Conservation (phyloP, 75 land plant species). For the Larix kaempferi region DNA sequence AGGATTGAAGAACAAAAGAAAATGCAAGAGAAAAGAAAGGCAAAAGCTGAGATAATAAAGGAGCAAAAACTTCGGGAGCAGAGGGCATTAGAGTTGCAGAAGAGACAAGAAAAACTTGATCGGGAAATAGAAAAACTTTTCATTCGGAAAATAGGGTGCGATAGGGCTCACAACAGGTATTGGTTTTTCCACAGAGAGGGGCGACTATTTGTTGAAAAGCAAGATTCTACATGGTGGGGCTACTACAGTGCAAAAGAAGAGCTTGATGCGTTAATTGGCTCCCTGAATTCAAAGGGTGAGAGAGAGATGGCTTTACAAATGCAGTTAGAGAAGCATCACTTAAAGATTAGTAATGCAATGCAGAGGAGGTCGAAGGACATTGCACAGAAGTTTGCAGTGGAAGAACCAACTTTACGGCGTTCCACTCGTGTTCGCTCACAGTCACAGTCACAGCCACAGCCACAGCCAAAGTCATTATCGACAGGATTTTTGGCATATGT, state of each 20-base stretch:
- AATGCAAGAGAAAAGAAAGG: constrained; percentile 25
- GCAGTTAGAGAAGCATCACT: constrained; percentile 60
- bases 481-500: constrained; percentile 67
- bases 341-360: constrained; percentile 58
- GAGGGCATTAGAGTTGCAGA: constrained; percentile 22
- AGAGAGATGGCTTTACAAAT: constrained; percentile 74
- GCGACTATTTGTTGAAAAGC: constrained; percentile 80
- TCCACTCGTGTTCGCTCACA: constrained; percentile 84
- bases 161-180: constrained; percentile 68
- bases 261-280: constrained; percentile 77
- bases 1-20: constrained; percentile 24
- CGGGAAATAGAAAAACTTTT: constrained; percentile 73
- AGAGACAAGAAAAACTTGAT: constrained; percentile 58
- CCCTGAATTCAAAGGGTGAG: constrained; percentile 80
- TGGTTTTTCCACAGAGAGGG: constrained; percentile 92
- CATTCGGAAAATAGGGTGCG: constrained; percentile 80
- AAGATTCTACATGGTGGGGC: constrained; percentile 68
- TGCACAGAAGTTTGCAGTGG: constrained; percentile 45
- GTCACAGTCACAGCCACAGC: no score
- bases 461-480: constrained; percentile 55
- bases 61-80: constrained; percentile 48
- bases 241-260: constrained; percentile 81
- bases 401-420: constrained; percentile 62
- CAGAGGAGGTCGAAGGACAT: constrained; percentile 71
- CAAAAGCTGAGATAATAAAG: constrained; percentile 26